Conservation (phyloP, 1,284 basidiomycete genomes). For the Dichomitus squalens region DNA sequence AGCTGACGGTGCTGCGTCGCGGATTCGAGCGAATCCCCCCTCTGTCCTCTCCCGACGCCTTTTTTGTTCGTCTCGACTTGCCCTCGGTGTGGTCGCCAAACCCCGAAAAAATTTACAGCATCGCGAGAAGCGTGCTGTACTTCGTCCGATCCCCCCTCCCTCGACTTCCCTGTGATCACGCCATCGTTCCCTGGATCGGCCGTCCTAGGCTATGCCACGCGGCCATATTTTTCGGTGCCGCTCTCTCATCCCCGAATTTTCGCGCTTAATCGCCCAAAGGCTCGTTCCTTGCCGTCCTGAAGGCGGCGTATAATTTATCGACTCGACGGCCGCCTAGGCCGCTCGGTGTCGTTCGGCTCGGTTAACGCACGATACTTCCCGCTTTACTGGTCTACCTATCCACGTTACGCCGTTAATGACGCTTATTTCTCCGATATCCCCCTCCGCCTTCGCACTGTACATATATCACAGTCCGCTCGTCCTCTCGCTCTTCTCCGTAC, state of each 20-base stretch:
- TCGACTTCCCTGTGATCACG: not conserved
- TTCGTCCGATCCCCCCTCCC: not conserved
- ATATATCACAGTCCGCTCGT: slow-evolving; percentile 1
- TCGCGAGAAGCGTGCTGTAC: not conserved
- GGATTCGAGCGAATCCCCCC: not conserved
- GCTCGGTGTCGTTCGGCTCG: slow-evolving; percentile 20
- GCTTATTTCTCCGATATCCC: slow-evolving; percentile 3
- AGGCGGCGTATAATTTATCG: slow-evolving; percentile 22
- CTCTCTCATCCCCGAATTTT: not conserved
- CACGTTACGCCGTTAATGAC: slow-evolving; percentile 7
- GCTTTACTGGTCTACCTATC: not conserved
- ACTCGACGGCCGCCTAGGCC: slow-evolving; percentile 16
- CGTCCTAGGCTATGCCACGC: not conserved
- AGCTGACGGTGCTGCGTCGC: not conserved
- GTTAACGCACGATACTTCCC: slow-evolving; percentile 9
- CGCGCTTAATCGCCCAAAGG: not conserved
- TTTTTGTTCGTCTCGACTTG: not conserved
- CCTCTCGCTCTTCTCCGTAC: not conserved
- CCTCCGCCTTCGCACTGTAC: slow-evolving; percentile 11
- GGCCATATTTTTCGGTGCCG: slow-evolving; percentile 25
- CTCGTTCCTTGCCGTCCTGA: slow-evolving; percentile 5
- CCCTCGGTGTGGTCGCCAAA: not conserved
- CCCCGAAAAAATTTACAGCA: slow-evolving; percentile 15
- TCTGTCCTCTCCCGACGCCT: not conserved
- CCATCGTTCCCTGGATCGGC: not conserved